A percentile compares a stretch with the other conserved stretches of the same genome.
Conservation (phyloP, 2,329 filamentous ascomycete genomes). For the Colletotrichum sp. region DNA sequence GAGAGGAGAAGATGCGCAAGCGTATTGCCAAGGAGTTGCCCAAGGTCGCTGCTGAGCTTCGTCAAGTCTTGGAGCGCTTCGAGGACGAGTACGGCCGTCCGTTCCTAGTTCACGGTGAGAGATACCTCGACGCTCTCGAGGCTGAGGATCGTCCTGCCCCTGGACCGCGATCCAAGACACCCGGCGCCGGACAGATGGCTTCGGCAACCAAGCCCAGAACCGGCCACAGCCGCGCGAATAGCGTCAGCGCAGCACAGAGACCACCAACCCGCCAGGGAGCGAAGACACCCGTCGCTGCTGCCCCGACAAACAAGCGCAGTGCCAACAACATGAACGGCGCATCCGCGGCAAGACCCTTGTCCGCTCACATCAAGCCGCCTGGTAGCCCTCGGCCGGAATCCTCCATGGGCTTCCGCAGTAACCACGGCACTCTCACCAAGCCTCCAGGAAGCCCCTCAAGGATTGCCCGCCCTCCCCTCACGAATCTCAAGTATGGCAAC, state of each 20-base stretch:
- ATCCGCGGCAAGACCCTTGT: slow-evolving; percentile 1
- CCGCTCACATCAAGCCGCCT: slow-evolving; percentile 18
- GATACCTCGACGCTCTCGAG: slow-evolving; percentile 87
- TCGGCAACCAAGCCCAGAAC: slow-evolving; percentile 44
- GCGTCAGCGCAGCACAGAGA: slow-evolving; percentile 28
- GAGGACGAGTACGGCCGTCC: slow-evolving; percentile 94
- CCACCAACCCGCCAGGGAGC: slow-evolving; percentile 23
- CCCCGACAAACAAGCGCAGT: slow-evolving; percentile 31
- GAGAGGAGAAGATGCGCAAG: slow-evolving; percentile 98
- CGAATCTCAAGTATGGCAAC: slow-evolving; percentile 70
- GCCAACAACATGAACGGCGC: slow-evolving; percentile 24
- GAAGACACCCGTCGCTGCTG: slow-evolving; percentile 62
- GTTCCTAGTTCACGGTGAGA: slow-evolving; percentile 90
- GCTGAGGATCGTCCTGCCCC: slow-evolving; percentile 60
- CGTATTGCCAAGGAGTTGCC: slow-evolving; percentile 94
- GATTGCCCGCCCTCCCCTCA: slow-evolving; percentile 72
- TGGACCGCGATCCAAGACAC: slow-evolving; percentile 74
- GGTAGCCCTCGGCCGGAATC: background rate
- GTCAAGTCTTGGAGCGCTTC: slow-evolving; percentile 81
- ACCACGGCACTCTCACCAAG: slow-evolving; percentile 24
- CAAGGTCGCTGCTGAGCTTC: slow-evolving; percentile 85
- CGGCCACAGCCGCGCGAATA: slow-evolving; percentile 40
- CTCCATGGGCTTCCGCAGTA: slow-evolving; percentile 19
- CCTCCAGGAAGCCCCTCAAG: slow-evolving; percentile 65
- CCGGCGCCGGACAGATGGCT: slow-evolving; percentile 59